Percentiles rank a stretch among this genome's conserved stretches.
Conservation (phyloP, 1,139 yeast genomes). For the Diutina pseudorugosa region DNA sequence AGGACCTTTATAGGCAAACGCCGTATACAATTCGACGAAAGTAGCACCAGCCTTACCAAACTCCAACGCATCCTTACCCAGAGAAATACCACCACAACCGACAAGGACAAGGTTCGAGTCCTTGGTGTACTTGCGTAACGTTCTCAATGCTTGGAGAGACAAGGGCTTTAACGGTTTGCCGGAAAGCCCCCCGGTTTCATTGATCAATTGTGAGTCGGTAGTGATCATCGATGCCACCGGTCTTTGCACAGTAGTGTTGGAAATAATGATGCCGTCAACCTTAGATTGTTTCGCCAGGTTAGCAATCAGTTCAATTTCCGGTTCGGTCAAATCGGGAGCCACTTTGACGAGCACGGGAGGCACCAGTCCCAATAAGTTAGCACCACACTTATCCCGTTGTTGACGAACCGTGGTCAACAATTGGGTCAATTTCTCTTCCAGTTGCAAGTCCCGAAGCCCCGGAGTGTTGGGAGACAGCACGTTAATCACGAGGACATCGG, state of each 20-base stretch:
- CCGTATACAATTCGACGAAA: conserved; percentile 74
- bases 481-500: conserved; percentile 81
- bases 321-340: conserved; percentile 83
- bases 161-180: conserved; percentile 86
- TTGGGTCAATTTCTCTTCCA: conserved; percentile 56
- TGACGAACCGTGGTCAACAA: conserved; percentile 53
- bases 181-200: conserved; percentile 78
- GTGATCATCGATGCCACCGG: conserved; percentile 43
- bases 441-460: conserved; percentile 79
- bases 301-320: conserved; percentile 77
- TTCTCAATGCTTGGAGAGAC: conserved; percentile 56
- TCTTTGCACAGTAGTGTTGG: conserved; percentile 84
- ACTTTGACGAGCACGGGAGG: conserved; percentile 83
- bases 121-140: conserved; percentile 65
- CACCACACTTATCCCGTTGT: conserved; percentile 38
- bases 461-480: conserved; percentile 98
- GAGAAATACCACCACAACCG: conserved; percentile 90
- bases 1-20: conserved; percentile 90
- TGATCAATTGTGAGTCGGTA: conserved; percentile 23
- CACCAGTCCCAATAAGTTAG: conserved; percentile 27
- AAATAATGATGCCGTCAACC: conserved; percentile 84
- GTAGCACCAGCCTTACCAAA: conserved; percentile 92
- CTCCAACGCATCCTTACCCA: conserved; percentile 80
- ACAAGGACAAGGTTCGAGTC: conserved; percentile 60
- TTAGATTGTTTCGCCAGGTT: conserved; percentile 63